Percentiles rank a stretch among this genome's conserved stretches.
These are phyloP conservation scores for Blastosporella zonata DNA, from an alignment of 1,284 basidiomycete species.

Conservation along the genomic window DNA sequence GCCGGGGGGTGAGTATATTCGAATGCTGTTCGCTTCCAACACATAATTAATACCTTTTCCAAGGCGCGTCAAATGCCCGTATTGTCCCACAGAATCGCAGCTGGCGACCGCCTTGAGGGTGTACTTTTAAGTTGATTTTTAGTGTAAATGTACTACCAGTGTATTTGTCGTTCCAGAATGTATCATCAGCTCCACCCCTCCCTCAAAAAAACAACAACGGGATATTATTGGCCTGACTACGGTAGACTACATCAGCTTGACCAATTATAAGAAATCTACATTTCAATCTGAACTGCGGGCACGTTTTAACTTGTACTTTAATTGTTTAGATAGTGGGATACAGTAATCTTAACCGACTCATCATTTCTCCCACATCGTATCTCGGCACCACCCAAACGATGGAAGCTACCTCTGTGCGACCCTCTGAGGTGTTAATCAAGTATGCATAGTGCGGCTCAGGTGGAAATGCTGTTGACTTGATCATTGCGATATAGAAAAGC, in stretches of 20 bases:
- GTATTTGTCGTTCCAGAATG: neutral
- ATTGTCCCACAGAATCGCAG: conserved; percentile 79
- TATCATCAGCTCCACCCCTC: neutral
- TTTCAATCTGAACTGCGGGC: too few species aligned
- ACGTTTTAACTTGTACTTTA: too few species aligned
- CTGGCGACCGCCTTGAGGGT: conserved; percentile 61
- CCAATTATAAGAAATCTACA: too few species aligned
- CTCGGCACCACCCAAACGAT: conserved; percentile 1
- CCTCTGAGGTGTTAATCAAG: conserved; percentile 19
- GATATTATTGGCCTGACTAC: too few species aligned
- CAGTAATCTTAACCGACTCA: neutral
- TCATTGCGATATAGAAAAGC: conserved; percentile 40
- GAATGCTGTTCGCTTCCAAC: conserved; percentile 6
- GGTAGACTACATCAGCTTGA: too few species aligned
- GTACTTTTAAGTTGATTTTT: conserved; percentile 50
- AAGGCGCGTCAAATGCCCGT: conserved; percentile 86
- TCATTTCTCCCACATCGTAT: neutral
- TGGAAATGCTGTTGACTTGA: neutral
- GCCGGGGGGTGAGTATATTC: conserved; percentile 68
- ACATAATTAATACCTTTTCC: neutral
- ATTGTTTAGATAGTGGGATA: neutral
- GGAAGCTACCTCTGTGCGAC: conserved; percentile 9
- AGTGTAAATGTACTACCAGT: neutral
- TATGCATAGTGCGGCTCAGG: conserved; percentile 9
- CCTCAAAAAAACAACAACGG: too few species aligned